Evolutionary conservation across 2,329 filamentous ascomycete species (phyloP).

Genomic region (Aspergillus vadensis): DNA sequence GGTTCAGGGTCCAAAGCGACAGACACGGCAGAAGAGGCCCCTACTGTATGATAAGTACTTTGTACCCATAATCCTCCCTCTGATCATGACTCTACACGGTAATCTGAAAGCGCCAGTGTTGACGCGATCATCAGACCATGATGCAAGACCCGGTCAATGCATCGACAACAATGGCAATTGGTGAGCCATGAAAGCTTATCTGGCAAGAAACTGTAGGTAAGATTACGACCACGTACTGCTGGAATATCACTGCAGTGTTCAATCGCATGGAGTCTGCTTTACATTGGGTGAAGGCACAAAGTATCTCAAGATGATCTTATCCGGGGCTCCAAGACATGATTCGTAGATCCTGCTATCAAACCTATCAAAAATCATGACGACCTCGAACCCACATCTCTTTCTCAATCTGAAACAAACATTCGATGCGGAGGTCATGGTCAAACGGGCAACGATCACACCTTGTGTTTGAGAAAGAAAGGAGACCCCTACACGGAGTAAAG

Average conservation of each 20-base stretch:
- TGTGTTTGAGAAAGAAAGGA: not conserved
- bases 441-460: conserved; percentile 3
- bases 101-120: not conserved
- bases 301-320: too few species aligned
- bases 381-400: not conserved
- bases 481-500: not conserved
- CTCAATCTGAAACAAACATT: not conserved
- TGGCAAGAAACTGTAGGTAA: not conserved
- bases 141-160: not conserved
- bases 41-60: too few species aligned
- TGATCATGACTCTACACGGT: not conserved
- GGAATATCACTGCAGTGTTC: too few species aligned
- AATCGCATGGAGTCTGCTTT: too few species aligned
- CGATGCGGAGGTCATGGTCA: not conserved
- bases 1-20: not conserved
- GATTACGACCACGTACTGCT: too few species aligned
- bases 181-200: not conserved
- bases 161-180: not conserved
- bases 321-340: too few species aligned
- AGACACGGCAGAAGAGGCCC: not conserved
- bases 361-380: not conserved
- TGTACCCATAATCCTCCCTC: not conserved
- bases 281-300: too few species aligned
- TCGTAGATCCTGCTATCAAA: not conserved
- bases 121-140: not conserved